Conservation (phyloP, 371 early-diverging fungal genomes). For the Rhizopus stolonifer region DNA sequence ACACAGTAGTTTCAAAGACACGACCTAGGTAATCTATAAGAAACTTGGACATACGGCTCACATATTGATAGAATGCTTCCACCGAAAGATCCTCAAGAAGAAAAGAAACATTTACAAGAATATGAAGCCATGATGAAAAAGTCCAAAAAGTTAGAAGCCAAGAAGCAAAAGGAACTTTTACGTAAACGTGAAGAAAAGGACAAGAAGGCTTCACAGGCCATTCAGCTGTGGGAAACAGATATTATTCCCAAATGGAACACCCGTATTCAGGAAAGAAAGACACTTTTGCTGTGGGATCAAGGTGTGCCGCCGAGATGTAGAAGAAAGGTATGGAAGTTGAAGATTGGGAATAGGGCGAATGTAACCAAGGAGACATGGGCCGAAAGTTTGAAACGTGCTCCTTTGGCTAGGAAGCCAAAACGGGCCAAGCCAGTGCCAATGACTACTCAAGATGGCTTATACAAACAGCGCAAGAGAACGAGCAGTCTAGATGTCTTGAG, state of each 20-base stretch:
- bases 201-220: slow-evolving; percentile 20
- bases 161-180: slow-evolving; percentile 29
- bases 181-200: slow-evolving; percentile 34
- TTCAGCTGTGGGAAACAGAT: slow-evolving; percentile 42
- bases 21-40: slow-evolving; percentile 53
- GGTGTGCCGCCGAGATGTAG: slow-evolving; percentile 52
- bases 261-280: slow-evolving; percentile 33
- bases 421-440: background rate
- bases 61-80: slow-evolving; percentile 37
- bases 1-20: slow-evolving; percentile 49
- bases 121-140: slow-evolving; percentile 53
- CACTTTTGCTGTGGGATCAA: slow-evolving; percentile 39
- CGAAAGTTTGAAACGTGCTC: slow-evolving; percentile 19
- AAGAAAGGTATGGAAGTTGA: slow-evolving; percentile 41
- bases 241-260: slow-evolving; percentile 46
- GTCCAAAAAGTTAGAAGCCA: slow-evolving; percentile 45
- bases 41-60: too few species aligned
- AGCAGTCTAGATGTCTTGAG: slow-evolving; percentile 48
- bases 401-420: background rate
- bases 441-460: background rate
- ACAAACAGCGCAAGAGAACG: slow-evolving; percentile 22
- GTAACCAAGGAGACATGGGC: slow-evolving; percentile 27
- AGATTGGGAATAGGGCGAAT: slow-evolving; percentile 41
- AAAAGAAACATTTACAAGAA: slow-evolving; percentile 51
- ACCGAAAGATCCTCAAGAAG: slow-evolving; percentile 50